Evolutionary conservation across 345 rosid genomes (phyloP).

Genomic region (Aquilaria yunnanensis): DNA sequence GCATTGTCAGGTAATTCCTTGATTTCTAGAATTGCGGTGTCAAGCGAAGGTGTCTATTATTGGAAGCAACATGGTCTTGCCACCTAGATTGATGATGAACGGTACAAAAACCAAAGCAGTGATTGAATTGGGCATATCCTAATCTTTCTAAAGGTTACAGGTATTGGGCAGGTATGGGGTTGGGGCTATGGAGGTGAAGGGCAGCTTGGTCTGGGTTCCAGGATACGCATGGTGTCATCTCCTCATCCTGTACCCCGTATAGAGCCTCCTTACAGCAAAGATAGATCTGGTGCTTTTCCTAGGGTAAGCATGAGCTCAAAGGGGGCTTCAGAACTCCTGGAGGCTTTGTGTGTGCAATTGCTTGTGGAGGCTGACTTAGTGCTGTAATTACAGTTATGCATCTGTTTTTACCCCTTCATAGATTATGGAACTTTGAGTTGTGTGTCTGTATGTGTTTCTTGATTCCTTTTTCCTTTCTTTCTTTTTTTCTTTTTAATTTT

Average conservation of each 20-base stretch:
- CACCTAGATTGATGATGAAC: constrained; percentile 12
- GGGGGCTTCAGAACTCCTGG: constrained; percentile 66
- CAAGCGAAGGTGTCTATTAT: constrained; percentile 8
- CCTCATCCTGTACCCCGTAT: constrained; percentile 86
- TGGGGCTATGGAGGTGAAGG: constrained; percentile 99
- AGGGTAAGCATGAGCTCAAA: constrained; percentile 51
- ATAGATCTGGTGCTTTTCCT: constrained; percentile 37
- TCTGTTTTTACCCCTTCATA: constrained; percentile 28
- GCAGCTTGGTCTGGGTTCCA: constrained; percentile 97
- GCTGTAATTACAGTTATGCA: constrained; percentile 73
- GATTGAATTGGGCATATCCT: constrained; percentile 30
- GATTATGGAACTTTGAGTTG: constrained; percentile 22
- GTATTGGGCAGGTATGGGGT: constrained; percentile 98
- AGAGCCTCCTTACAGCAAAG: constrained; percentile 60
- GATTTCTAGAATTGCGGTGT: constrained; percentile 4
- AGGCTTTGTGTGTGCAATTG: constrained; percentile 71
- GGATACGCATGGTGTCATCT: constrained; percentile 87
- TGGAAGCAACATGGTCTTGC: constrained; percentile 25
- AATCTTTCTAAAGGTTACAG: constrained; percentile 48
- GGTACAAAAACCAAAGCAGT: constrained; percentile 15
- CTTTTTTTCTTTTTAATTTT: not conserved
- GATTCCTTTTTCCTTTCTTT: not conserved
- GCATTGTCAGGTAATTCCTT: constrained; percentile 72
- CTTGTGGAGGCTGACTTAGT: constrained; percentile 99
- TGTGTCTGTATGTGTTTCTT: constrained; percentile 1